Evolutionary conservation across 495 filamentous ascomycete species (phyloP), one percentile per base, ranked within the genome.

Genomic region (Tuber calosporum): DNA sequence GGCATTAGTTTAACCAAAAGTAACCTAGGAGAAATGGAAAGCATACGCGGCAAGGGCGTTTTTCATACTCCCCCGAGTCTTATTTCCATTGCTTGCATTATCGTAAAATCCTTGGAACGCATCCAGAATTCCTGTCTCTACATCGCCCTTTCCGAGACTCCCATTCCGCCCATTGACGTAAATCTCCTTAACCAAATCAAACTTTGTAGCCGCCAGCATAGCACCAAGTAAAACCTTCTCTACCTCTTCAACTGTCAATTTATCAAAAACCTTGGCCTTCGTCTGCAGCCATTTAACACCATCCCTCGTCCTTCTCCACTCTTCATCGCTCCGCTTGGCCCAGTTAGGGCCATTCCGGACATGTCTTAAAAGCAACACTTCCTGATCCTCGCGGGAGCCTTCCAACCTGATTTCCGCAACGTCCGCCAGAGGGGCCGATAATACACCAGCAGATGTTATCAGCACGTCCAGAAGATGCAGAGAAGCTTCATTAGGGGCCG

Each of bases 31-130:
- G 80, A 78, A 77, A 19, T 62, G 53, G 39, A 70, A 58, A 58
- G 83, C 87, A 82, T 82, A 89, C 86, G 88, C 87, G 70, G 90
- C 88, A 58, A 86, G 86, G 22, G 90, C 90, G 79, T 85, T 87
- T 77, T 89, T 91, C 84, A 92, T 88, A 11, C 86, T 88, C 20
- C 90, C 90, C 71, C 91, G 84, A 7, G 85, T 90, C 76, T 86
- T 83, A 74, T 92, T 92, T 19, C 90, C 90, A 81, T 92, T 93
- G 77, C 87, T 92, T 39, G 90, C 90, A 72, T 89, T 90, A 81
- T 92, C 90, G 77, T 92, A 92, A 36, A 85, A 85, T 3, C 86
- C 82, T 76, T 89, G 87, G 26, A 87, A 87, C 36, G 86, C 83
- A 30, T 85, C 84, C 41, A 90, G 79, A 26, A 91, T 84, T 2